phyloP scores from a whole-genome alignment of 129 eudicot genomes.

The Scalesia atractyloides region DNA sequence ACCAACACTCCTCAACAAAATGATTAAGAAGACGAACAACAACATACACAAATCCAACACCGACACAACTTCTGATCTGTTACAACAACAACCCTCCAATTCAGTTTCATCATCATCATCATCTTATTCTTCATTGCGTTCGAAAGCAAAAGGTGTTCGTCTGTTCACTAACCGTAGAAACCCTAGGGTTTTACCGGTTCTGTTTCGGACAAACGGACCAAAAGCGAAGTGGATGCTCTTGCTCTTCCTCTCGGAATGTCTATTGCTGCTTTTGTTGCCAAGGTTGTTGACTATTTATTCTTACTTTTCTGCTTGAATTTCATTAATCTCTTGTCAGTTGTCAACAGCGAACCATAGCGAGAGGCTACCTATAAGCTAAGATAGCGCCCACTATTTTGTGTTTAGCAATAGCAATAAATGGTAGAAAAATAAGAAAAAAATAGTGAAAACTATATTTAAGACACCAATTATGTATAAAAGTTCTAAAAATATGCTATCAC shows the following conservation, averaged over 20 bases:
- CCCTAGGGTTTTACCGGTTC: slow-evolving; percentile 30
- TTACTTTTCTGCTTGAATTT: not conserved
- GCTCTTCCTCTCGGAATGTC: slow-evolving; percentile 92
- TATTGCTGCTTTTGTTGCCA: slow-evolving; percentile 79
- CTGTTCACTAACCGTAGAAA: slow-evolving; percentile 19
- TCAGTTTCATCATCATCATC: slow-evolving; percentile 21
- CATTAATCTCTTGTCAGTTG: not conserved
- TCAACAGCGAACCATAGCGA: no score
- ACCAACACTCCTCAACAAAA: slow-evolving; percentile 19
- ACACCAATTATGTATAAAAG: no score
- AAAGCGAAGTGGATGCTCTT: slow-evolving; percentile 55
- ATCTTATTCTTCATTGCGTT: slow-evolving; percentile 1
- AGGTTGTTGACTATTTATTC: slow-evolving; percentile 34
- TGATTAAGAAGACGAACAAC: slow-evolving; percentile 25
- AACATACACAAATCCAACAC: slow-evolving; percentile 7
- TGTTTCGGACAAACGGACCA: slow-evolving; percentile 21
- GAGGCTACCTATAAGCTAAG: no score
- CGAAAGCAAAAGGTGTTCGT: slow-evolving; percentile 27
- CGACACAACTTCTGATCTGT: slow-evolving; percentile 17
- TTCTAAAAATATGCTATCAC: no score
- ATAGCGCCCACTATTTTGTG: no score
- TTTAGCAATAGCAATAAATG: no score
- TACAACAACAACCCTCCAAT: slow-evolving; percentile 18
- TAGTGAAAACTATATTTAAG: no score
- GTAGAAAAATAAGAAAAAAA: no score